phyloP scores from a whole-genome alignment of 192 early-diverging fungal genomes.

The Backusella tarrabulga region DNA sequence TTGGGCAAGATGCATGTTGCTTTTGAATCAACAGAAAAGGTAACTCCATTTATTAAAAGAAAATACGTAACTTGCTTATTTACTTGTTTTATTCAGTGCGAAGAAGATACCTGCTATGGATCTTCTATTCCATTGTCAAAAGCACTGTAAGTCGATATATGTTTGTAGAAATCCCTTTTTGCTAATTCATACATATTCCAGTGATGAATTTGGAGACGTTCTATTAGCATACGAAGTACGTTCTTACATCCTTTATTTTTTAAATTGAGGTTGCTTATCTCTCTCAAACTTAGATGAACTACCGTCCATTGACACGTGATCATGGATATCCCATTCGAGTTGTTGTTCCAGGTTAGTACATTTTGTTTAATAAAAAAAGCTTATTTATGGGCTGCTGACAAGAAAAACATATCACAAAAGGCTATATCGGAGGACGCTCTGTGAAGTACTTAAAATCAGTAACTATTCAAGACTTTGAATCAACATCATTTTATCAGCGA shows the following conservation, averaged over 20 bases:
- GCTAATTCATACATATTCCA: not conserved
- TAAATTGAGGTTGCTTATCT: constrained; percentile 17
- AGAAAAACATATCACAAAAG: not conserved
- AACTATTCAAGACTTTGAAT: constrained; percentile 66
- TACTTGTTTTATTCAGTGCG: constrained; percentile 23
- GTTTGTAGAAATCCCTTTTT: not conserved
- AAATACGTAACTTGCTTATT: not conserved
- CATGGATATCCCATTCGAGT: constrained; percentile 88
- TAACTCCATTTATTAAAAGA: constrained; percentile 6
- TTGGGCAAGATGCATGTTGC: constrained; percentile 51
- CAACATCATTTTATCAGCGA: constrained; percentile 70
- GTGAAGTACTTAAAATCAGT: constrained; percentile 87
- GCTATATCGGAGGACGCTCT: constrained; percentile 86
- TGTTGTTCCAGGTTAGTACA: constrained; percentile 66
- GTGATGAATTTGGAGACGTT: constrained; percentile 65
- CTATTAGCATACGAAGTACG: constrained; percentile 71
- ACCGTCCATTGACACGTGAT: constrained; percentile 65
- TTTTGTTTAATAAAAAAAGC: not conserved
- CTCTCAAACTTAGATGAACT: constrained; percentile 64
- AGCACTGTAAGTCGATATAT: constrained; percentile 49
- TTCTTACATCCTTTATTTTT: constrained; percentile 27
- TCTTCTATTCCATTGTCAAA: constrained; percentile 66
- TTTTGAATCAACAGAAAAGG: constrained; percentile 67
- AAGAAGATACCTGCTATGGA: constrained; percentile 70
- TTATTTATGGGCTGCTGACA: not conserved